Evolutionary conservation across 1,284 basidiomycete species (phyloP), one percentile per base, ranked within the genome.

Genomic region (Coniferiporia sulphurascens): DNA sequence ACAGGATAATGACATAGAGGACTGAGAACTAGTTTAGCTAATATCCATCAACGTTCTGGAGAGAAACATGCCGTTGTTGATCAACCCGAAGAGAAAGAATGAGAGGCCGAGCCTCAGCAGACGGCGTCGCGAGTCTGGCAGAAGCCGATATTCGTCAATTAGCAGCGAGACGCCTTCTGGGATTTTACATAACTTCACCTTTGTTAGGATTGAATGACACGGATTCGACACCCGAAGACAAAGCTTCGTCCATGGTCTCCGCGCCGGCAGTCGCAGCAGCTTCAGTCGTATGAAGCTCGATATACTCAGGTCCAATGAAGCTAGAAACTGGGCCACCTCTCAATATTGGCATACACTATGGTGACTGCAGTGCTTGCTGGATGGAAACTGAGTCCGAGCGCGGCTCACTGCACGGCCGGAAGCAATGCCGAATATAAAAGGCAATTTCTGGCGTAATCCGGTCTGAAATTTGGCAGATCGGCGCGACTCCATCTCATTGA

Each of bases 1-100:
- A 96, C 22, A 98, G 83, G 64, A 98, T 98, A 65, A 99, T 91
- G 38, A 98, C 95, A 72, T 98, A 97, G 60, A 94, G 78, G 9
- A 95, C 92, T 93, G 65, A 0, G 62, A 2, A 46, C 52, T 46
- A 43, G 41, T 3, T 34, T 12, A 19, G 27, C 27, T 3, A 27
- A 27, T 27, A 27, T 27, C 2, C 27, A 2, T 27, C 15, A 6
- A 54, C 10, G 19, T 48, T 44, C 6, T 22, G 17, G 21, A 13
- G 27, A 19, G 21, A 12, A 17, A 66, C 73, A 49, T 51, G 79
- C 81, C 81, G 64, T 84, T 84, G 66, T 85, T 84, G 58, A 84
- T 80, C 17, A 84, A 72, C 5, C 83, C 83, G 63, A 85, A 84
- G 38, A 83, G 67, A 67, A 84, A 84, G 73, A 84, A 85, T 0